Evolutionary conservation across 805 yeast genomes (phyloP), one percentile per base, ranked within the genome.

Genomic region (Lachancea quebecensis): DNA sequence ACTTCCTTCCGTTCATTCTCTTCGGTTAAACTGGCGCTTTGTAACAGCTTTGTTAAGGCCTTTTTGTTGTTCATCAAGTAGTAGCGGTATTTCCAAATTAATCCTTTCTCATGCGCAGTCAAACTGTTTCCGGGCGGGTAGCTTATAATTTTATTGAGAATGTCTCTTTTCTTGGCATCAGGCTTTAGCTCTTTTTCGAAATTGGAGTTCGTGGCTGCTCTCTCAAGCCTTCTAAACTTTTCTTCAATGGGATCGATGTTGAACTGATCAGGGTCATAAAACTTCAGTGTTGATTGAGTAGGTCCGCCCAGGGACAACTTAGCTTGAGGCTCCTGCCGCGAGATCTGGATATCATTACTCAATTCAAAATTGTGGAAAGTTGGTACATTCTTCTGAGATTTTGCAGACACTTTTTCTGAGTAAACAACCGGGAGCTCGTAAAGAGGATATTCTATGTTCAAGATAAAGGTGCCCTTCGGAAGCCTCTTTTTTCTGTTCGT

Each of bases 11-110:
- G 78, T 66, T 91, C 99, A 44, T 72, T 68, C 49, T 84, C 85
- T 62, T 89, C 95, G 32, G 79, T 86, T 86, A 97, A 85, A 53
- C 90, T 82, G 14, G 90, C 85, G 37, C 95, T 81, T 61, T 89
- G 88, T 51, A 91, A 73, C 49, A 93, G 82, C 62, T 91, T 91
- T 25, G 90, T 82, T 45, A 86, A 68, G 1, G 83, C 82, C 45
- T 74, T 77, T 56, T 78, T 78, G 54, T 80, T 80, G 43, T 81
- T 75, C n/a, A 85, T 69, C 15, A 85, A 66, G 62, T 81, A 90
- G 65, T 85, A 93, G 44, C 98, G 68, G 64, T 84, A 91, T 62
- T 85, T 86, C 97, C 98, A 91, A 9, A 91, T 74, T 57, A 88
- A 65, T 51, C 88, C 87, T 67, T 85, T 87, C 53, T 91, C 96